Percentiles rank a stretch among this genome's conserved stretches.
Evolutionary conservation across 164 flowering plant genomes (phyloP).

Genomic region (Chloranthus sessilifolius): DNA sequence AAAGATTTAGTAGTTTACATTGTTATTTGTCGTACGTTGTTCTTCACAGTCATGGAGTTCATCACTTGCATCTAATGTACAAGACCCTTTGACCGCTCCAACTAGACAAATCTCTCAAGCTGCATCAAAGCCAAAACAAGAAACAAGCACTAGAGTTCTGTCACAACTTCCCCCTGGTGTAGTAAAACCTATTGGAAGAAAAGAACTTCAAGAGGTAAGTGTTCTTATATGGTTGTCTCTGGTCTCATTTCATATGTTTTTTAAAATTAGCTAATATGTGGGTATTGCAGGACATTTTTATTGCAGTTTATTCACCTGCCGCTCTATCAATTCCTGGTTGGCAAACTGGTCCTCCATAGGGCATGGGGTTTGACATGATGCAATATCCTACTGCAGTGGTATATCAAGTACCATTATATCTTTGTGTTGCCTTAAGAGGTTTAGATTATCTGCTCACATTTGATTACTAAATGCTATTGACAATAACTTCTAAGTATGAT

Average conservation of each 20-base stretch:
- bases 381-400: conserved; percentile 63
- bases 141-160: conserved; percentile 18
- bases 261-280: neutral
- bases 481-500: conserved; percentile 2
- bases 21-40: neutral
- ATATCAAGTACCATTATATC: neutral
- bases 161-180: conserved; percentile 34
- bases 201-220: conserved; percentile 68
- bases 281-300: conserved; percentile 66
- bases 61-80: conserved; percentile 27
- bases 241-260: neutral
- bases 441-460: neutral
- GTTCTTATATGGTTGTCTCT: neutral
- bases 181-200: conserved; percentile 46
- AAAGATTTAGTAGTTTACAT: neutral
- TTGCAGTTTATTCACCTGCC: conserved; percentile 39
- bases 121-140: conserved; percentile 19
- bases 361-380: conserved; percentile 38
- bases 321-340: conserved; percentile 47
- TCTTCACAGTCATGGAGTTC: conserved; percentile 44
- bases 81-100: conserved; percentile 28
- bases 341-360: conserved; percentile 55
- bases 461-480: neutral
- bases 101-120: conserved; percentile 29
- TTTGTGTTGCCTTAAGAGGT: neutral